These are phyloP conservation scores for Mycotypha africana DNA, from an alignment of 371 early-diverging fungal genomes.

Conservation along the genomic window DNA sequence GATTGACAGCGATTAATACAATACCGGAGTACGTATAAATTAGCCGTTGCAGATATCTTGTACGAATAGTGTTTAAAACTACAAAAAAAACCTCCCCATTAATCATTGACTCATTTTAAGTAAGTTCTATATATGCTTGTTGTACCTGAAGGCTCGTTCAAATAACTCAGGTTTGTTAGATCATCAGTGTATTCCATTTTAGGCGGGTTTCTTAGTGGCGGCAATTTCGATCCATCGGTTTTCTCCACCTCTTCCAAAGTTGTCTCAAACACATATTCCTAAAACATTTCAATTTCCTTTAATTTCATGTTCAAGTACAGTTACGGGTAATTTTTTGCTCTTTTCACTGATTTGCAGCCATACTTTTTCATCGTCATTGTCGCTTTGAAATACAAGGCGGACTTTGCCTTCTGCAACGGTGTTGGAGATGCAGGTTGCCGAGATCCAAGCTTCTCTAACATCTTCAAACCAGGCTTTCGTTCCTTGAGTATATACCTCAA, in stretches of 20 bases:
- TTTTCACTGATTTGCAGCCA: too few species aligned
- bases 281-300: background rate
- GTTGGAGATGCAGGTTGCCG: constrained; percentile 60
- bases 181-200: constrained; percentile 88
- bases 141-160: constrained; percentile 87
- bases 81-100: too few species aligned
- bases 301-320: background rate
- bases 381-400: constrained; percentile 58
- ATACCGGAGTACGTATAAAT: constrained; percentile 99
- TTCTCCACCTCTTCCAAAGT: constrained; percentile 65
- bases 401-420: constrained; percentile 48
- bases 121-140: background rate
- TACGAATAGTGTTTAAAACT: constrained; percentile 85
- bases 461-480: constrained; percentile 88
- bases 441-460: constrained; percentile 80
- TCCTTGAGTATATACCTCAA: constrained; percentile 62
- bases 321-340: too few species aligned
- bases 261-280: constrained; percentile 73
- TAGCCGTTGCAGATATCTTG: constrained; percentile 82
- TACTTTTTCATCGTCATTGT: constrained; percentile 54
- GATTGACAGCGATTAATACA: constrained; percentile 97
- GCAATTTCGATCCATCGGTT: constrained; percentile 61
- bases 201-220: constrained; percentile 89
- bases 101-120: too few species aligned
- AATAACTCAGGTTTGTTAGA: constrained; percentile 84